Conservation (phyloP, 2,329 filamentous ascomycete species). For the Elsinoe fawcettii region DNA sequence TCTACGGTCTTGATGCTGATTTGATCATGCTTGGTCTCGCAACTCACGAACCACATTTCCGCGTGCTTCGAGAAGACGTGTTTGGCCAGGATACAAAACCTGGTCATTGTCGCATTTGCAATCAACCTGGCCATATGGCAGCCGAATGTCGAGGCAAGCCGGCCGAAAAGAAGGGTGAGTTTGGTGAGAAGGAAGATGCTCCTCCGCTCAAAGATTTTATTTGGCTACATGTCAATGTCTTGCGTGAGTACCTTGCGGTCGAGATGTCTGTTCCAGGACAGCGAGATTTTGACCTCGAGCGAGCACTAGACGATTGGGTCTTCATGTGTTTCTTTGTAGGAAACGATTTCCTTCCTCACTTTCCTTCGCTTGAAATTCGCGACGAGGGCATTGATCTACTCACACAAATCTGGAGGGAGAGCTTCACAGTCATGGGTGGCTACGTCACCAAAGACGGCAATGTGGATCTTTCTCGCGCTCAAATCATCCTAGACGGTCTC, state of each 20-base stretch:
- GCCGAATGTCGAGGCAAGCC: slow-evolving; percentile 72
- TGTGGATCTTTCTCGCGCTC: slow-evolving; percentile 78
- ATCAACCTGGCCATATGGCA: slow-evolving; percentile 84
- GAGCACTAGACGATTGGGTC: slow-evolving; percentile 94
- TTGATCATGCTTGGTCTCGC: slow-evolving; percentile 96
- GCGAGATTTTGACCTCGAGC: slow-evolving; percentile 87
- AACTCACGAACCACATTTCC: slow-evolving; percentile 95
- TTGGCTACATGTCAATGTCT: slow-evolving; percentile 87
- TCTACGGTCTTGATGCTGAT: slow-evolving; percentile 95
- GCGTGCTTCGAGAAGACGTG: slow-evolving; percentile 92
- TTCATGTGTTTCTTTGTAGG: slow-evolving; percentile 99
- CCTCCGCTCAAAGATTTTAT: slow-evolving; percentile 82
- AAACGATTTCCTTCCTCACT: slow-evolving; percentile 94
- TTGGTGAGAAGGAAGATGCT: slow-evolving; percentile 70
- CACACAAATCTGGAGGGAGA: slow-evolving; percentile 94
- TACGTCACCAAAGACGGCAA: slow-evolving; percentile 94
- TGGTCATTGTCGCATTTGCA: slow-evolving; percentile 78
- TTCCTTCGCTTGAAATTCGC: slow-evolving; percentile 94
- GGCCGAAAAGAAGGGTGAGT: slow-evolving; percentile 64
- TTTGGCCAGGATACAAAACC: slow-evolving; percentile 83
- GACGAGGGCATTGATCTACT: slow-evolving; percentile 96
- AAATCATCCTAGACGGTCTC: slow-evolving; percentile 78
- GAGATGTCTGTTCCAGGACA: slow-evolving; percentile 79
- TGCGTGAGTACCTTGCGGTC: slow-evolving; percentile 86
- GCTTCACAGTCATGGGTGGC: slow-evolving; percentile 82